Evolutionary conservation across 306 rosid genomes (phyloP).

Genomic region (Psophocarpus tetragonolobus): DNA sequence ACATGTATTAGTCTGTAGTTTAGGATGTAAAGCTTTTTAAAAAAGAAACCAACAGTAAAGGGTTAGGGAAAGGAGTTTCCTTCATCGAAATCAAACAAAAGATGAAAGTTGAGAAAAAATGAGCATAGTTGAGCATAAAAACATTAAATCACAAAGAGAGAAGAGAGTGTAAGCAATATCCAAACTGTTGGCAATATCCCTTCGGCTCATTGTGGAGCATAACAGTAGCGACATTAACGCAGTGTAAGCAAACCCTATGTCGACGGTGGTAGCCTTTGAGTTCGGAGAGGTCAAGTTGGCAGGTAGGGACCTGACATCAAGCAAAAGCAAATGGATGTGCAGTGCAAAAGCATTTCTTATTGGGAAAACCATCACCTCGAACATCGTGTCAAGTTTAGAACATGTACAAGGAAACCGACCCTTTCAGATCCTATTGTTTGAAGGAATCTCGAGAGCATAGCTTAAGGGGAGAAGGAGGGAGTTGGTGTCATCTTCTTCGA

Average conservation of each 20-base stretch:
- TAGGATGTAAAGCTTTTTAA: too few relatives aligned
- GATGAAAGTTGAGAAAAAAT: constrained; percentile 65
- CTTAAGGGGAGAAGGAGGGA: not conserved
- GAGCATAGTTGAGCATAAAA: not conserved
- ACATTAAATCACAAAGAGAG: not conserved
- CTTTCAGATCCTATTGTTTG: constrained; percentile 54
- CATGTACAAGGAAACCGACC: constrained; percentile 94
- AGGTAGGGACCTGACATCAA: constrained; percentile 85
- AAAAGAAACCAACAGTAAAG: too few relatives aligned
- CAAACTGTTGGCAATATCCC: constrained; percentile 98
- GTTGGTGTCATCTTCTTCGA: constrained; percentile 10
- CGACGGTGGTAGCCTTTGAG: constrained; percentile 90
- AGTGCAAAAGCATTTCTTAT: constrained; percentile 63
- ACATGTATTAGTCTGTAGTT: too few relatives aligned
- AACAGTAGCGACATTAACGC: constrained; percentile 74
- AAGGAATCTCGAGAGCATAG: not conserved
- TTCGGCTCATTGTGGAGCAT: constrained; percentile 58
- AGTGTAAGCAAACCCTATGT: constrained; percentile 85
- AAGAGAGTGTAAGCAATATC: constrained; percentile 38
- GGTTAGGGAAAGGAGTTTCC: too few relatives aligned
- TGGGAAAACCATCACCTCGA: constrained; percentile 62
- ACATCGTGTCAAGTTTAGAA: constrained; percentile 74
- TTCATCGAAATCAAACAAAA: constrained; percentile 85
- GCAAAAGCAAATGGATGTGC: constrained; percentile 49
- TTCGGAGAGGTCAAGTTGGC: constrained; percentile 75